A percentile compares a stretch with the other conserved stretches of the same genome.
Evolutionary conservation across 225 moss, liverwort and hornwort genomes (phyloP).

Genomic region (Physcomitrellopsis africana): DNA sequence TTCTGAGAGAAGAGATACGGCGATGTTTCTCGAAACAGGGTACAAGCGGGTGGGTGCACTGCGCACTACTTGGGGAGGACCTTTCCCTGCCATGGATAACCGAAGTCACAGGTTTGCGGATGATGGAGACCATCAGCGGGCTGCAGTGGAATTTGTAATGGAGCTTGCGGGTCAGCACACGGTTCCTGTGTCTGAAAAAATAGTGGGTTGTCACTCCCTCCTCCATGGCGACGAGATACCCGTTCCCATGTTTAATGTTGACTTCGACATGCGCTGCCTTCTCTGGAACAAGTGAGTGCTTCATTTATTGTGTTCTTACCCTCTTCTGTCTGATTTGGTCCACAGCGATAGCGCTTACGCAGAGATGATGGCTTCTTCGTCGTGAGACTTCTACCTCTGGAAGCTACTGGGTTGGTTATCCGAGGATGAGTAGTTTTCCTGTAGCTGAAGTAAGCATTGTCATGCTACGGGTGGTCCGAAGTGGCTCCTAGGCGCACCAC

Average conservation of each 20-base stretch:
- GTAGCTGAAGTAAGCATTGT: no score
- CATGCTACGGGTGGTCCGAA: no score
- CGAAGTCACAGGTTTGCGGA: not conserved
- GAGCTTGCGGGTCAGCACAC: not conserved
- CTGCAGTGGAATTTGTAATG: conserved; percentile 1
- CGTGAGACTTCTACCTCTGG: no score
- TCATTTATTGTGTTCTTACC: not conserved
- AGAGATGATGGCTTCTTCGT: no score
- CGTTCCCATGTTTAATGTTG: conserved; percentile 55
- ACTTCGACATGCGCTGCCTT: conserved; percentile 49
- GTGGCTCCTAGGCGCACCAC: no score
- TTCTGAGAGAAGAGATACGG: not conserved
- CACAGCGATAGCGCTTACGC: no score
- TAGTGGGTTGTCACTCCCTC: not conserved
- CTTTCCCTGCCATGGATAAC: not conserved
- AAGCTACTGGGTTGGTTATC: no score
- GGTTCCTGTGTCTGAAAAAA: not conserved
- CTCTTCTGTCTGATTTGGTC: no score
- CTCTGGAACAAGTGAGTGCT: conserved; percentile 57
- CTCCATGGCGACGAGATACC: conserved; percentile 48
- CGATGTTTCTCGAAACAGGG: not conserved
- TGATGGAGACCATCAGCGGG: not conserved
- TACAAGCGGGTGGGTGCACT: not conserved
- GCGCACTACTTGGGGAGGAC: not conserved
- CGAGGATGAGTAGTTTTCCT: no score